Base-by-base conservation (phyloP, 148 eudicot species). In the Nepenthes mirabilis region DNA sequence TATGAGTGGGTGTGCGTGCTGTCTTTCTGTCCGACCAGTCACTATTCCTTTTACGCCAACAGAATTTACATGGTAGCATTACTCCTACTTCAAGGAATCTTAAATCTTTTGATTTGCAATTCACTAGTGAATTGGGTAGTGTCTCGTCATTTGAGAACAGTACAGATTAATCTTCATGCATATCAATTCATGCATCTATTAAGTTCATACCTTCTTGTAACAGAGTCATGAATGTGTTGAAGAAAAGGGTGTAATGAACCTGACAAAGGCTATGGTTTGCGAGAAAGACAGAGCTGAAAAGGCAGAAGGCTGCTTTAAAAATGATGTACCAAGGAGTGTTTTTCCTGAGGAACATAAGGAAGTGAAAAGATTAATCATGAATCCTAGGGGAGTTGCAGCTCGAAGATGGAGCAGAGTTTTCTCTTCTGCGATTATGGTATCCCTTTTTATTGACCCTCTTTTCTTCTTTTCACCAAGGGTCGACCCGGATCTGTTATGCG, bases 371-470 rank as follows among this genome's bases (percentile, higher is more conserved):
- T 43, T 12, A n/a, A 52, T 70, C 10, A 53, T 79, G 47, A 79
- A 78, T 65, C 83, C 76, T 2, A 67, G 78, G 58, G 74, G 73
- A 60, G 62, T 51, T 3, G 43, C 50, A 47, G 61, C 68, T 11
- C 51, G 51, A 36, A 54, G 62, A 62, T 82, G 87, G 83, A 71
- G 71, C 60, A 72, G 65, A 34, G 23, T 79, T 43, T 79, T 72
- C 67, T 58, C 71, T 32, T 58, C 59, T 37, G 70, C 68, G 9
- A 71, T 77, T 60, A 65, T 82, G 72, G 57, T 64, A 32, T 78
- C 80, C 12, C 78, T 78, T 8, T 79, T 78, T 62, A 74, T 82
- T 43, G 86, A 82, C 59, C 86, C 86, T 40, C 74, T 82, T 53
- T 82, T 78, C 60, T 76, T 76, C 63, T 79, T 75, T 66, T 59